Base-by-base conservation (phyloP, 805 yeast species). In the Cephaloascus albidus region DNA sequence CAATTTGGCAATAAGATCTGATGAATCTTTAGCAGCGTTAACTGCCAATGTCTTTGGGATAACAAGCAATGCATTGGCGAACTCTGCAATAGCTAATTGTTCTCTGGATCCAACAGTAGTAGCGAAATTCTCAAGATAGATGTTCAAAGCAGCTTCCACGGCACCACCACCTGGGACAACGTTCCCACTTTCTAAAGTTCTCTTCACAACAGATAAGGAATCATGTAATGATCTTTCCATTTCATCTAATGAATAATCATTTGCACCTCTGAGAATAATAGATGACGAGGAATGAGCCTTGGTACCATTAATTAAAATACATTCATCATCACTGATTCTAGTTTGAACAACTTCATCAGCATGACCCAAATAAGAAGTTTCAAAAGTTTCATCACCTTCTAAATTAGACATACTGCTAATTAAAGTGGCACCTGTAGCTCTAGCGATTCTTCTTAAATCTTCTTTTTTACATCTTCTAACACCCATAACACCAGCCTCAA, bases 81-180 rank as follows among this genome's bases (percentile, higher is more conserved):
- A 93, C 65, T 90, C 98, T 1, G 97, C 95, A 65, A 93, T 93
- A 15, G 98, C 97, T 53, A 93, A 74, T 61, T 93, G 98, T 62
- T 93, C 98, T 55, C 98, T 78, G 16, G 96, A 86, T 3, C 97
- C 97, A 38, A 93, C 90, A 1, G 97, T 88, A 6, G 97, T 93
- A 37, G 98, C 98, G 62, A 93, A 93, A 59, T 86, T 90, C 62
- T 93, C 98, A 58, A 93, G 70, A 60, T 86, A 93, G 39, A 93
- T 88, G 66, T 88, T 89, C 55, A 93, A 73, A 2, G 97, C 97
- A 38, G 95, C 74, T 65, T 93, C 99, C 28, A 93, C 98, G n/a
- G 95, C 94, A 44, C 99, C 99, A 48, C 99, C 99, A 45, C 99
- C 99, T 34, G 98, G 97, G 4, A 93, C 98, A 42, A 94, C 89